Evolutionary conservation across 75 land plant genomes (phyloP).

Genomic region (Cunninghamia lanceolata): DNA sequence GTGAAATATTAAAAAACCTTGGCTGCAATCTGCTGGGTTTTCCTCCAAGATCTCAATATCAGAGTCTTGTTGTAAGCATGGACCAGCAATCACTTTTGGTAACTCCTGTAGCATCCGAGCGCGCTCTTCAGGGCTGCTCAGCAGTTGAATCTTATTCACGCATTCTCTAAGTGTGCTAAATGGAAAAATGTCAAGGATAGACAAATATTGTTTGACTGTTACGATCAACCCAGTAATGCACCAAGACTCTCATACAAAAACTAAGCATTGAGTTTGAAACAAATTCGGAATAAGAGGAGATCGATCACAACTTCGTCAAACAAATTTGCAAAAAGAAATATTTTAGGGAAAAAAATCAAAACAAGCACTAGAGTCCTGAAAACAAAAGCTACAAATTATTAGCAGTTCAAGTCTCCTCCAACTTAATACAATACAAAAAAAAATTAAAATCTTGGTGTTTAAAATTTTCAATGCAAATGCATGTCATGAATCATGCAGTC

Average conservation of each 20-base stretch:
- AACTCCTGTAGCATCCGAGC: slow-evolving; percentile 64
- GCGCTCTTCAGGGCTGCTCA: slow-evolving; percentile 77
- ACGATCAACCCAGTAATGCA: background rate
- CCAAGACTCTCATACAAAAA: background rate
- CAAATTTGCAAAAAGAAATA: background rate
- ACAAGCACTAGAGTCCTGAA: background rate
- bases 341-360: background rate
- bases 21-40: slow-evolving; percentile 29
- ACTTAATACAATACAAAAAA: no score
- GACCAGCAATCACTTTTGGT: slow-evolving; percentile 75
- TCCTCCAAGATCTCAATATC: slow-evolving; percentile 75
- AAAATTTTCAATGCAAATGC: background rate
- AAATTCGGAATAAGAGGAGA: background rate
- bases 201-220: background rate
- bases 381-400: no score
- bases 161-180: slow-evolving; percentile 73
- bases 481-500: background rate
- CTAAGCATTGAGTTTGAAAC: background rate
- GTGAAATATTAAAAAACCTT: slow-evolving; percentile 19
- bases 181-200: slow-evolving; percentile 44
- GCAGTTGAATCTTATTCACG: slow-evolving; percentile 78
- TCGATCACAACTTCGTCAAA: background rate
- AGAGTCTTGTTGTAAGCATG: slow-evolving; percentile 82
- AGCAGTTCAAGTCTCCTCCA: no score
- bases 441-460: background rate